phyloP scores from a whole-genome alignment of 768 basidiomycete genomes.

The Chalciporus sphaerocephalus region DNA sequence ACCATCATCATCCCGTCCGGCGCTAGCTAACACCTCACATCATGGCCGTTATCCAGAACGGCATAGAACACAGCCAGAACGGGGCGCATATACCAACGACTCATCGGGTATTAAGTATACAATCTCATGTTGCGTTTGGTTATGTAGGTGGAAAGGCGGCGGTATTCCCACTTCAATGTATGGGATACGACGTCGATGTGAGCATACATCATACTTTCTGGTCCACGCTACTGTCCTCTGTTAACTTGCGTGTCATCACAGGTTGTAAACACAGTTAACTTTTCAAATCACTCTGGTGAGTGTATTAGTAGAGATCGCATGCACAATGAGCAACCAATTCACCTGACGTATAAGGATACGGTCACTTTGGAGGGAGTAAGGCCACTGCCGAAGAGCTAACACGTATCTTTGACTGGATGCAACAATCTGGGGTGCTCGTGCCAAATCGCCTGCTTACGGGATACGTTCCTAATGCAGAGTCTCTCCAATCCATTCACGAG shows the following conservation, averaged over 20 bases:
- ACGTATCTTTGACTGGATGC: constrained; percentile 68
- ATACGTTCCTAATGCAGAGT: constrained; percentile 83
- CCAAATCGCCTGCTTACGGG: constrained; percentile 81
- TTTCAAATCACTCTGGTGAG: constrained; percentile 88
- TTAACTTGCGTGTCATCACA: constrained; percentile 27
- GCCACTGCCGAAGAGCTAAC: constrained; percentile 74
- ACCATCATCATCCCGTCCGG: background rate
- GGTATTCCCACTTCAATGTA: constrained; percentile 71
- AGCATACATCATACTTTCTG: constrained; percentile 22
- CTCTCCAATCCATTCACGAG: constrained; percentile 60
- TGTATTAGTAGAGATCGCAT: background rate
- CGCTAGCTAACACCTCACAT: background rate
- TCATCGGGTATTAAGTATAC: constrained; percentile 78
- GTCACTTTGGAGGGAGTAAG: constrained; percentile 72
- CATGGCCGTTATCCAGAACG: constrained; percentile 6
- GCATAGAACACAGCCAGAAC: background rate
- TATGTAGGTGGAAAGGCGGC: constrained; percentile 89
- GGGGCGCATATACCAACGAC: constrained; percentile 4
- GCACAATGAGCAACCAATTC: background rate
- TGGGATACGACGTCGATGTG: constrained; percentile 96
- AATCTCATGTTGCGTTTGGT: constrained; percentile 90
- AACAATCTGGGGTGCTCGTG: constrained; percentile 67
- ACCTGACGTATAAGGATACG: constrained; percentile 60
- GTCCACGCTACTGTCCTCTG: background rate
- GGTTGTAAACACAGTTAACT: constrained; percentile 91